Conservation (phyloP, 345 rosid species). For the Garcia nutans region DNA sequence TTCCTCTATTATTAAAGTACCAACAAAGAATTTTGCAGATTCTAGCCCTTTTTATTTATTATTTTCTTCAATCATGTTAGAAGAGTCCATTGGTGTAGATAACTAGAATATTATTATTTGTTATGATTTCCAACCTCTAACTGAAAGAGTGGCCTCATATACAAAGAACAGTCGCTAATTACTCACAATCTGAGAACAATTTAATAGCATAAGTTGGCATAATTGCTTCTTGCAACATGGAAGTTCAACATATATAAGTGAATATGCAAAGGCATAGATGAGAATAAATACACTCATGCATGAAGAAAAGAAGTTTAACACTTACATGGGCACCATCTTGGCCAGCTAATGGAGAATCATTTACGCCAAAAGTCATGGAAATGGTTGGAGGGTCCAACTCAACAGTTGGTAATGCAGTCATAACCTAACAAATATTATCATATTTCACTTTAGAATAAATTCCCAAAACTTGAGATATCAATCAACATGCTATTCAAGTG, state of each 20-base stretch:
- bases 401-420: constrained; percentile 70
- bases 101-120: not conserved
- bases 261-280: not conserved
- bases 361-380: constrained; percentile 98
- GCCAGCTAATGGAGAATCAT: constrained; percentile 97
- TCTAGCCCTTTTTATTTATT: not conserved
- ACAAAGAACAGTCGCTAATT: not conserved
- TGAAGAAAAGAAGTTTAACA: constrained; percentile 15
- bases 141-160: not conserved
- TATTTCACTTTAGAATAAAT: constrained; percentile 16
- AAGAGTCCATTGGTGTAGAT: not conserved
- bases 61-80: not conserved
- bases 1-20: not conserved
- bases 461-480: constrained; percentile 19
- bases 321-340: constrained; percentile 92
- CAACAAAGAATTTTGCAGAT: not conserved
- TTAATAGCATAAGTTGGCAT: not conserved
- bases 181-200: not conserved
- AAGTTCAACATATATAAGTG: not conserved
- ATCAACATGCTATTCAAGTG: constrained; percentile 4
- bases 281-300: not conserved
- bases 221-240: not conserved
- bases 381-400: constrained; percentile 98
- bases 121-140: not conserved
- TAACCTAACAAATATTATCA: constrained; percentile 50